Conservation (phyloP, 2,329 filamentous ascomycete species). For the Macroventuria anomochaeta region DNA sequence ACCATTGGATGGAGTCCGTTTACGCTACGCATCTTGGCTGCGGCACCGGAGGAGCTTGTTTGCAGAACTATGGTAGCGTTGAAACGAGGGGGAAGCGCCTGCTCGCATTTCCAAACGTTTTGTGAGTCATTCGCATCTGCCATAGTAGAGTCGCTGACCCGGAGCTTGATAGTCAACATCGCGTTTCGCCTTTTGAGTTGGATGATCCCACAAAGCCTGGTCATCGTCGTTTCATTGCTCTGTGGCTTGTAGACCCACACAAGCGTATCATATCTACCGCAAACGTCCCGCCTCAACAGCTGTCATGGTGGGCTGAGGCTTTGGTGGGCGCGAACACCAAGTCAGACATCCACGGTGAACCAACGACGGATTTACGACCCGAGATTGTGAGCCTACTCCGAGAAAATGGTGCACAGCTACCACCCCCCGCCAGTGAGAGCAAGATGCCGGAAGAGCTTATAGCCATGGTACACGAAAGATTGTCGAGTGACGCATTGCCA, state of each 20-base stretch:
- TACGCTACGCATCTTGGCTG: slow-evolving; percentile 22
- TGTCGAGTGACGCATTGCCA: slow-evolving; percentile 12
- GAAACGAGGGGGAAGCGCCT: slow-evolving; percentile 57
- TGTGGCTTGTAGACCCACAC: slow-evolving; percentile 66
- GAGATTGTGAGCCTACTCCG: slow-evolving; percentile 23
- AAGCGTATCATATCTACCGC: slow-evolving; percentile 59
- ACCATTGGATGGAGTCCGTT: slow-evolving; percentile 24
- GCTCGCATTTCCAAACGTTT: slow-evolving; percentile 62
- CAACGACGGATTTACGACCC: slow-evolving; percentile 21
- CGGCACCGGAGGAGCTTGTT: slow-evolving; percentile 6
- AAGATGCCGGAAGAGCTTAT: slow-evolving; percentile 27
- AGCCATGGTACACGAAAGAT: slow-evolving; percentile 17
- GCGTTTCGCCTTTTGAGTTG: slow-evolving; percentile 54
- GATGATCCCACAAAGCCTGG: slow-evolving; percentile 59
- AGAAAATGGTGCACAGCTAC: slow-evolving; percentile 5
- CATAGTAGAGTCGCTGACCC: neutral
- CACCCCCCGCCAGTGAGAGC: neutral
- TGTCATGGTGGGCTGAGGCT: slow-evolving; percentile 52
- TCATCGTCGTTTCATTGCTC: slow-evolving; percentile 62
- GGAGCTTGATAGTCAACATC: slow-evolving; percentile 21
- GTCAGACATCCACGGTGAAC: neutral
- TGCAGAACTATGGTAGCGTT: slow-evolving; percentile 58
- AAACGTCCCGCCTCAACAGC: slow-evolving; percentile 61
- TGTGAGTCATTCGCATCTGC: slow-evolving; percentile 15
- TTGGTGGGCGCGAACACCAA: slow-evolving; percentile 11